A percentile compares a stretch with the other conserved stretches of the same genome.
Evolutionary conservation across 306 rosid genomes (phyloP).

Genomic region (Cucurbita maxima): DNA sequence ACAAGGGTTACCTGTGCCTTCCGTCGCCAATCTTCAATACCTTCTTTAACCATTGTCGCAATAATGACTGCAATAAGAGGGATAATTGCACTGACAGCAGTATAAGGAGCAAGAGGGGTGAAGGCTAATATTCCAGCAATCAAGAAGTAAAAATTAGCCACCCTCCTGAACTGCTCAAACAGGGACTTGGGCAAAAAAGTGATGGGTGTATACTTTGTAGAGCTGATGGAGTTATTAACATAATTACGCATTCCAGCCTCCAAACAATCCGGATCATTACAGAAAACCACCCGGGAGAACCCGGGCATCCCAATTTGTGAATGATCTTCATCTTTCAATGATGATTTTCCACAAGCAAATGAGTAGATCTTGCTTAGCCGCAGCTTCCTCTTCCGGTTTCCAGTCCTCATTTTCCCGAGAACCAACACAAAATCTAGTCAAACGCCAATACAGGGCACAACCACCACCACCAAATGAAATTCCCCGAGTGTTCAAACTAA

Average conservation of each 20-base stretch:
- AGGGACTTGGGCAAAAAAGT: slow-evolving; percentile 82
- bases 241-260: slow-evolving; percentile 42
- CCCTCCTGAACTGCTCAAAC: slow-evolving; percentile 98
- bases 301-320: slow-evolving; percentile 67
- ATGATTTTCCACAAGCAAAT: slow-evolving; percentile 48
- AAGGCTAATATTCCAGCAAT: slow-evolving; percentile 59
- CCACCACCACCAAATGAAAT: not conserved
- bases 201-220: slow-evolving; percentile 61
- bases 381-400: slow-evolving; percentile 27
- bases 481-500: not conserved
- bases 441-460: not conserved
- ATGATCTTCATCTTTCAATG: slow-evolving; percentile 44
- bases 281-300: slow-evolving; percentile 57
- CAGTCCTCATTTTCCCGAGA: slow-evolving; percentile 34
- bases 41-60: slow-evolving; percentile 79
- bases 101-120: slow-evolving; percentile 73
- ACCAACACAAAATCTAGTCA: not conserved
- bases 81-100: slow-evolving; percentile 66
- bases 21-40: slow-evolving; percentile 65
- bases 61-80: slow-evolving; percentile 48
- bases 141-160: slow-evolving; percentile 80
- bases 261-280: slow-evolving; percentile 47
- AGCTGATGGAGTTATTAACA: slow-evolving; percentile 48
- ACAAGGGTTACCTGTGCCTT: slow-evolving; percentile 52
- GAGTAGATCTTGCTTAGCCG: slow-evolving; percentile 75